These are phyloP conservation scores for Fusarium pseudonygamai DNA, from an alignment of 2,329 filamentous ascomycete species.

Conservation along the genomic window DNA sequence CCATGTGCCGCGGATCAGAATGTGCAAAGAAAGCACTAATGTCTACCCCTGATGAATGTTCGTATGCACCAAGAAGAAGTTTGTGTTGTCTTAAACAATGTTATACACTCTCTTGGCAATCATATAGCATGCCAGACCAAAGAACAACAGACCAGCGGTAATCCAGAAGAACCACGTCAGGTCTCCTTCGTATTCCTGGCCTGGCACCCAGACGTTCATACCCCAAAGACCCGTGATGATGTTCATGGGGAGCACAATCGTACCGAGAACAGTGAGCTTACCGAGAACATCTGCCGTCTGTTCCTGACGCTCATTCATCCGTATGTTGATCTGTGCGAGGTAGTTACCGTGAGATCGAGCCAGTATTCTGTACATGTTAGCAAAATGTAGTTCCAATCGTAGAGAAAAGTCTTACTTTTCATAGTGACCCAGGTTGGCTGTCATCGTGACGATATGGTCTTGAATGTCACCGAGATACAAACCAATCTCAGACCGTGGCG, in stretches of 20 bases:
- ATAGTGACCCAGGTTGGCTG: conserved; percentile 92
- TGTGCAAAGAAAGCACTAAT: background rate
- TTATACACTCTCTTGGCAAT: conserved; percentile 86
- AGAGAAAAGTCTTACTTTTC: conserved; percentile 75
- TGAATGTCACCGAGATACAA: conserved; percentile 98
- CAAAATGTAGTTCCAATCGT: background rate
- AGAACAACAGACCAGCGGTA: conserved; percentile 78
- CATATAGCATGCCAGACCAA: conserved; percentile 81
- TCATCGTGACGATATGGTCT: conserved; percentile 99
- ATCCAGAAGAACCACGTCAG: conserved; percentile 79
- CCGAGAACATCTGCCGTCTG: conserved; percentile 94
- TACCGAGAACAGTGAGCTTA: conserved; percentile 93
- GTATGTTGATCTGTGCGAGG: conserved; percentile 98
- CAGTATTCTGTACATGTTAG: conserved; percentile 70
- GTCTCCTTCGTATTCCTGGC: conserved; percentile 82
- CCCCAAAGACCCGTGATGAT: conserved; percentile 99
- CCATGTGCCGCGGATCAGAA: background rate
- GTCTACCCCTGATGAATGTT: background rate
- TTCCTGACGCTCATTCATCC: conserved; percentile 98
- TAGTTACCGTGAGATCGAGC: conserved; percentile 95
- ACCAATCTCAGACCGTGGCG: conserved; percentile 95
- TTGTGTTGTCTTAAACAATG: conserved; percentile 66
- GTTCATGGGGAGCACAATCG: conserved; percentile 98
- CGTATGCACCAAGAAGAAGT: background rate
- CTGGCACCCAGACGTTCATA: conserved; percentile 97